Evolutionary conservation across 1,284 basidiomycete species (phyloP), one percentile per base, ranked within the genome.

Genomic region (Malassezia dermatis): DNA sequence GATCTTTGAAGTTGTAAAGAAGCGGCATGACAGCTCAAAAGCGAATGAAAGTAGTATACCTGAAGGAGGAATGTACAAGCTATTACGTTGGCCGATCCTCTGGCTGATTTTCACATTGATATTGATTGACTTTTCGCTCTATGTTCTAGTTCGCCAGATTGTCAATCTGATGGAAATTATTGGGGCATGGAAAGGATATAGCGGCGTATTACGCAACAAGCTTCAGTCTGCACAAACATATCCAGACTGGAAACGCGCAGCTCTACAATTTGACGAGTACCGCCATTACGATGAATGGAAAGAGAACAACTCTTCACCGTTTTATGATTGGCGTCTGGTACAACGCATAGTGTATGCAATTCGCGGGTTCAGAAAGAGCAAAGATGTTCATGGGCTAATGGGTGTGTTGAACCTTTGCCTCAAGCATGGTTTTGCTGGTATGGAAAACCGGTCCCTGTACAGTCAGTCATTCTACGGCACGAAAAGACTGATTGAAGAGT

Each of bases 361-460:
- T 47, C 17, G 19, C 39, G 31, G 47, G 8, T 32, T 44, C 24
- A 63, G 80, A 89, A 57, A 83, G 89, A 42, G 80, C 81, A 66
- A 87, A 84, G 80, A 39, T 58, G 85, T 54, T 76, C 86, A 62
- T 78, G 84, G 72, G 82, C 80, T 74, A 82, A 84, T 94, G 45
- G 81, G 93, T 52, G 88, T 96, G 0, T 78, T 99, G 31, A 89
- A 94, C 66, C 86, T 90, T 1, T 96, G 89, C 67, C 80, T 96
- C 41, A 81, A 90, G 52, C 83, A 84, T 48, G 96, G 96, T 76
- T 99, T 96, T 79, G 94, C 88, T 8, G 94, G 89, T 0, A 84
- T 89, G 0, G 93, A 96, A 76, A 89, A 87, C 47, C 78, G 86
- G 56, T 84, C 88, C 66, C 78, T 95, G 51, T 95, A 95, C 73